Evolutionary conservation across 352 stramenopile genomes (phyloP).

Genomic region (Stephanocyclus meneghinianus): DNA sequence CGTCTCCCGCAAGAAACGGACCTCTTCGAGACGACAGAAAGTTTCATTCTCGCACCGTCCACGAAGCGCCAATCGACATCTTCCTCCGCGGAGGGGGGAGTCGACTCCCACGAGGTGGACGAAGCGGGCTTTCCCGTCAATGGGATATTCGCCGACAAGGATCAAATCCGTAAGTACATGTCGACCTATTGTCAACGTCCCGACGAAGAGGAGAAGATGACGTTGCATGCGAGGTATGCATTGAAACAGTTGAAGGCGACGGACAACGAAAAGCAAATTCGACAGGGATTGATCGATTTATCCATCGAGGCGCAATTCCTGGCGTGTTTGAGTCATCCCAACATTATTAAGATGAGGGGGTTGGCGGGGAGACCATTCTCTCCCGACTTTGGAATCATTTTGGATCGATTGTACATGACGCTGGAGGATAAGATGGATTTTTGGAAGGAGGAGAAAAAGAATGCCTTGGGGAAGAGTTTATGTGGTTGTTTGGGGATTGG

Average conservation of each 20-base stretch:
- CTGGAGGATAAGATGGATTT: slow-evolving; percentile 56
- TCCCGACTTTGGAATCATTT: slow-evolving; percentile 54
- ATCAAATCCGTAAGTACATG: slow-evolving; percentile 49
- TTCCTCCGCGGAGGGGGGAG: neutral
- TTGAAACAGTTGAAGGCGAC: slow-evolving; percentile 41
- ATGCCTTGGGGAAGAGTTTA: slow-evolving; percentile 13
- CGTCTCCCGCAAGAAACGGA: neutral
- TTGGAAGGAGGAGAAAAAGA: slow-evolving; percentile 54
- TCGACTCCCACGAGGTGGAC: slow-evolving; percentile 8
- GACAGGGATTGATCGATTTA: slow-evolving; percentile 57
- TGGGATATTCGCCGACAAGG: slow-evolving; percentile 33
- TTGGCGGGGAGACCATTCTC: slow-evolving; percentile 45
- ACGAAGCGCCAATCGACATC: too few relatives aligned
- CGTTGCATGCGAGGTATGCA: slow-evolving; percentile 36
- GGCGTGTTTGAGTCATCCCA: slow-evolving; percentile 56
- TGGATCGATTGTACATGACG: slow-evolving; percentile 65
- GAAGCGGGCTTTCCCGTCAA: slow-evolving; percentile 39
- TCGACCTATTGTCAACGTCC: slow-evolving; percentile 25
- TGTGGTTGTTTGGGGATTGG: slow-evolving; percentile 37
- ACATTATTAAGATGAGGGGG: slow-evolving; percentile 63
- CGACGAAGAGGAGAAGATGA: slow-evolving; percentile 6
- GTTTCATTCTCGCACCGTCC: neutral
- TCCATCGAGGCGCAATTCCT: slow-evolving; percentile 70
- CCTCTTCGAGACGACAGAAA: neutral
- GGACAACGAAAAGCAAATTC: slow-evolving; percentile 21